A percentile compares a stretch with the other conserved stretches of the same genome.
Evolutionary conservation across 2,329 filamentous ascomycete genomes (phyloP).

Genomic region (Aureobasidium leucospermi): DNA sequence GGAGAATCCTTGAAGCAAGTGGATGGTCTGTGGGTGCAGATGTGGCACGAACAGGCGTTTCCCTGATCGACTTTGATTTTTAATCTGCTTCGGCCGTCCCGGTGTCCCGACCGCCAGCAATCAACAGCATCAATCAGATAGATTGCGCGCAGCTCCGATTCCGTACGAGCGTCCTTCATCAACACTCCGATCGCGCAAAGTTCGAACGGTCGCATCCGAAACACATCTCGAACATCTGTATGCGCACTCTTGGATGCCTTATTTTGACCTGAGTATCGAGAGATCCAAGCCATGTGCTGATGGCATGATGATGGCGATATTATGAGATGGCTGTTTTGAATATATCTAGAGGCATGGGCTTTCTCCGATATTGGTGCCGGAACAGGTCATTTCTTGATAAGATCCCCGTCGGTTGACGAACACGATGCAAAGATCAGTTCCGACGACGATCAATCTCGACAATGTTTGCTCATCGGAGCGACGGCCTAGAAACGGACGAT

Average conservation of each 20-base stretch:
- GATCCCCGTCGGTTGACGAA: not conserved
- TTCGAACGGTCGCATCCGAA: not conserved
- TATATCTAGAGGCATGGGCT: not conserved
- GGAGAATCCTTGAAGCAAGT: not conserved
- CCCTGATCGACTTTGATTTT: not conserved
- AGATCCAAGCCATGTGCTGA: not conserved
- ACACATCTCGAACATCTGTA: not conserved
- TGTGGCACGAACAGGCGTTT: conserved; percentile 7
- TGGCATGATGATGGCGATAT: not conserved
- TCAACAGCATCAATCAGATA: not conserved
- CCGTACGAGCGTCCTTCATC: not conserved
- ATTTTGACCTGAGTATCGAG: not conserved
- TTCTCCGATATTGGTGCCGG: not conserved
- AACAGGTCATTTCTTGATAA: not conserved
- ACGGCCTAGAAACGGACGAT: not conserved
- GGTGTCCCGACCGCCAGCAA: not conserved
- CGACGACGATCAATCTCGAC: not conserved
- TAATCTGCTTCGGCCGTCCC: not conserved
- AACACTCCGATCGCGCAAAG: not conserved
- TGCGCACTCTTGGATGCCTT: not conserved
- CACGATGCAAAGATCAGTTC: not conserved
- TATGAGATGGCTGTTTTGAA: not conserved
- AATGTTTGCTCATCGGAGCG: not conserved
- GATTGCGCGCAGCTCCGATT: conserved; percentile 5
- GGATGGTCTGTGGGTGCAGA: not conserved